Percentiles rank a stretch among this genome's conserved stretches.
Evolutionary conservation across 2,329 filamentous ascomycete genomes (phyloP).

Genomic region (Volutella citrinella): DNA sequence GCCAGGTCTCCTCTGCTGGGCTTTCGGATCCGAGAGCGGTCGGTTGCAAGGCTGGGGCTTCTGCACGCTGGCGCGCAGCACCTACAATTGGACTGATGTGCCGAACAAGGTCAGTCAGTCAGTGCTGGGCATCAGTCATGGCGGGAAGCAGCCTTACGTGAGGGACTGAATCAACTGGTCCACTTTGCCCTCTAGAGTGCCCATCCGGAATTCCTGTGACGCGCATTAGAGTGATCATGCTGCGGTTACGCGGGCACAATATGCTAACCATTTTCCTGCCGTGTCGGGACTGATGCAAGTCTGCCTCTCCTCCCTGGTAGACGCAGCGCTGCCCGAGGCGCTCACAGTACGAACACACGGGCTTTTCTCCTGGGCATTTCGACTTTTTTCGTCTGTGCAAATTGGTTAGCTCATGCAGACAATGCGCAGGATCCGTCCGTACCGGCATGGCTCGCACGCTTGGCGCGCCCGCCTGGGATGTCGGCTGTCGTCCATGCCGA

Average conservation of each 20-base stretch:
- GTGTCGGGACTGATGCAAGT: conserved; percentile 9
- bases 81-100: not conserved
- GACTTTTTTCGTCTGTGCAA: conserved; percentile 51
- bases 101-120: not conserved
- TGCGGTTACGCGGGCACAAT: not conserved
- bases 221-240: not conserved
- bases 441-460: too few species aligned
- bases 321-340: conserved; percentile 39
- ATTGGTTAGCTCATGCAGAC: too few species aligned
- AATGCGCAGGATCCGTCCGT: too few species aligned
- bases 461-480: too few species aligned
- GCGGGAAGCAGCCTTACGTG: conserved; percentile 9
- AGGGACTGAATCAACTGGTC: conserved; percentile 19
- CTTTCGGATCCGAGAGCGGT: too few species aligned
- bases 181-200: conserved; percentile 27
- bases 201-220: conserved; percentile 31
- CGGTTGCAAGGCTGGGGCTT: too few species aligned
- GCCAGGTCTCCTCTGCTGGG: too few species aligned
- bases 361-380: conserved; percentile 48
- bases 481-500: too few species aligned
- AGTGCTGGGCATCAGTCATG: too few species aligned
- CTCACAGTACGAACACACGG: conserved; percentile 46
- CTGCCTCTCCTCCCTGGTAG: conserved; percentile 2
- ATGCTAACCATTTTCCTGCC: conserved; percentile 14
- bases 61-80: too few species aligned